phyloP scores from a whole-genome alignment of 2,329 filamentous ascomycete species.

The Pezicula rhizophila region DNA sequence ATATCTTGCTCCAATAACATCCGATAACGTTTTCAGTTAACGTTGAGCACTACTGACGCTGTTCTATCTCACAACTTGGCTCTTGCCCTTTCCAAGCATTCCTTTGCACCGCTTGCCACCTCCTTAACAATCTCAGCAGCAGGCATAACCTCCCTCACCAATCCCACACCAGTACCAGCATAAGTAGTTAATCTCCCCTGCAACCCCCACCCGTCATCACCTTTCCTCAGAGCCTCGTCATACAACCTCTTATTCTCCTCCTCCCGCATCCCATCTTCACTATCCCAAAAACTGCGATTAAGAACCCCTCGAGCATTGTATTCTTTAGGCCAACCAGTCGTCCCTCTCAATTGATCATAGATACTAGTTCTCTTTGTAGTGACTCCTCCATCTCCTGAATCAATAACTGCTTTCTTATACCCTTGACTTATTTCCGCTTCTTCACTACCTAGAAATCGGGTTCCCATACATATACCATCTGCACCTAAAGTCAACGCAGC shows the following conservation, averaged over 20 bases:
- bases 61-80: not conserved
- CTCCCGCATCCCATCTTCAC: constrained; percentile 29
- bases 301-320: constrained; percentile 54
- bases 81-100: not conserved
- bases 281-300: constrained; percentile 46
- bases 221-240: constrained; percentile 37
- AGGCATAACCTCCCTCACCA: constrained; percentile 43
- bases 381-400: constrained; percentile 42
- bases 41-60: not conserved
- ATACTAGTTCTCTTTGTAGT: constrained; percentile 43
- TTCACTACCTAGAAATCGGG: constrained; percentile 39
- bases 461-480: constrained; percentile 41
- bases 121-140: constrained; percentile 47
- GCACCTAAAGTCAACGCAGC: constrained; percentile 31
- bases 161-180: constrained; percentile 54
- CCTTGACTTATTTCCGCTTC: constrained; percentile 41
- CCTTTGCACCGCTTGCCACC: constrained; percentile 4
- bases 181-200: constrained; percentile 53
- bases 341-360: constrained; percentile 48
- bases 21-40: too few species aligned
- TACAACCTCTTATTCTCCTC: constrained; percentile 37
- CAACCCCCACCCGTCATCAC: constrained; percentile 45
- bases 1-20: too few species aligned
- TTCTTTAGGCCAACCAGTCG: constrained; percentile 47
- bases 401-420: constrained; percentile 40